Evolutionary conservation across 306 rosid genomes (phyloP), one percentile per base, ranked within the genome.

Genomic region (Erythrophleum fordii): DNA sequence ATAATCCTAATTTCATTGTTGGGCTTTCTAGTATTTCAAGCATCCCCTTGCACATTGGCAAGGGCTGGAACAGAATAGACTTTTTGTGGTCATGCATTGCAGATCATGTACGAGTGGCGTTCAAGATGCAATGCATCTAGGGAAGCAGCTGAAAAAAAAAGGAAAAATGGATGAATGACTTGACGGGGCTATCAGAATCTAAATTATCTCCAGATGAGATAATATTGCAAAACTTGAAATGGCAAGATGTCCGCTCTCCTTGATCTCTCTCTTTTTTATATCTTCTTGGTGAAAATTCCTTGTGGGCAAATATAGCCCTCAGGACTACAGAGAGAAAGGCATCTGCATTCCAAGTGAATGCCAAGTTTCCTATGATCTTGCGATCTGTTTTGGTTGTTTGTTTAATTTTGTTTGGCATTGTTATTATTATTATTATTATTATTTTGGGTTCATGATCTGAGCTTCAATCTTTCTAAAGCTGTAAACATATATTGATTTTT

Each of bases 1-100:
- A 17, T 60, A 70, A 37, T 77, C 69, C 78, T 82, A 73, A 55
- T 35, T 78, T 13, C 11, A 29, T 18, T 60, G 5, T 17, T 3
- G 8, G 3, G 48, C 13, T 62, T 42, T 73, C 48, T 77, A 72
- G 62, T 55, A 23, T 41, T 73, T 81, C 79, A 17, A 69, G 55
- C 84, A 62, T 48, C 25, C 76, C 31, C 62, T 29, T 73, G 51
- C 41, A 73, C 48, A n/a, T 73, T 78, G 56, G 74, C 69, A 59
- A 23, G 69, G 75, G 25, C 11, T 3, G 28, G 60, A 79, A 46
- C 25, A 37, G 22, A 62, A 45, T 5, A 37, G 12, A 11, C 41
- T 20, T 9, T 34, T 73, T 35, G 73, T 46, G 49, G 49, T 53
- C 80, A 66, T 55, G 4, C 28, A 22, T 55, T 6, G 72, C 51